These are phyloP conservation scores for Clitoria ternatea DNA, from an alignment of 306 rosid genomes.

Conservation along the genomic window DNA sequence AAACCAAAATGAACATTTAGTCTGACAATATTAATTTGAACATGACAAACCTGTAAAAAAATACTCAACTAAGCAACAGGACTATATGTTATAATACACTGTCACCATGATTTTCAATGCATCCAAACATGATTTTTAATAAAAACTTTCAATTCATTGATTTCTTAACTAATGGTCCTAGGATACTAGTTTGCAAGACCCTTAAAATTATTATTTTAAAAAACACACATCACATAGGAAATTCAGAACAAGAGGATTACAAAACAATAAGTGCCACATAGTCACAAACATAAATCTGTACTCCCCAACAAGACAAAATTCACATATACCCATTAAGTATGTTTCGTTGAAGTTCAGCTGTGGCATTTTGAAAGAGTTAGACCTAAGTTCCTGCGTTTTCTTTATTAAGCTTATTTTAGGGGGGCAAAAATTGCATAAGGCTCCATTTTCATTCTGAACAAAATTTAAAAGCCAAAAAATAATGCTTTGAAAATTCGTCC, in stretches of 20 bases:
- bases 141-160: no score
- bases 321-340: background rate
- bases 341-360: slow-evolving; percentile 15
- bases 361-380: slow-evolving; percentile 14
- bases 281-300: background rate
- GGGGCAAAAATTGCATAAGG: background rate
- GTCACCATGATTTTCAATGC: no score
- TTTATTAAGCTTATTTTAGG: background rate
- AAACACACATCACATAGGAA: background rate
- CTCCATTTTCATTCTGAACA: background rate
- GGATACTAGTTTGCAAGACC: no score
- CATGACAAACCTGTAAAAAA: background rate
- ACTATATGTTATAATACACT: no score
- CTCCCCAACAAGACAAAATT: background rate
- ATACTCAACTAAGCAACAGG: background rate
- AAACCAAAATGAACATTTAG: slow-evolving; percentile 5
- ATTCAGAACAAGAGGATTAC: background rate
- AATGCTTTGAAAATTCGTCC: background rate
- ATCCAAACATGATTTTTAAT: no score
- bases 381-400: background rate
- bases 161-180: no score
- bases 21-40: background rate
- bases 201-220: background rate
- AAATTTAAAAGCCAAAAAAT: background rate
- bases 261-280: slow-evolving; percentile 5